Evolutionary conservation across 768 basidiomycete genomes (phyloP).

Genomic region (Gymnopilus dilepis): DNA sequence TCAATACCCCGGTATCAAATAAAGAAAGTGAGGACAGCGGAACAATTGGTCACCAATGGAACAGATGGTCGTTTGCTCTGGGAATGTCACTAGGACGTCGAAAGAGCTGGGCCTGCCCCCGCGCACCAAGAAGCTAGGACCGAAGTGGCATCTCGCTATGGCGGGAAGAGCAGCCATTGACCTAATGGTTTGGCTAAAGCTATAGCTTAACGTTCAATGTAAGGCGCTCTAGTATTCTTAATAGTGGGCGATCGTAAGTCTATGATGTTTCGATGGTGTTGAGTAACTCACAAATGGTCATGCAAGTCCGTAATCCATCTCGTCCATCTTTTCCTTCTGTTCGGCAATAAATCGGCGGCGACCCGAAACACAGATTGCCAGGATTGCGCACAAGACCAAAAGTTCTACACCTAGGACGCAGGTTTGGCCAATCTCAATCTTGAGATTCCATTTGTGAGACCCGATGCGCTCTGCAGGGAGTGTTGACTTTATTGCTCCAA

Average conservation of each 20-base stretch:
- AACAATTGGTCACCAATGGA: too few species aligned
- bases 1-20: background rate
- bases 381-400: constrained; percentile 18
- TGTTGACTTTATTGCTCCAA: constrained; percentile 27
- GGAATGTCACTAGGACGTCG: background rate
- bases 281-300: background rate
- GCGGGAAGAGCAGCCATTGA: background rate
- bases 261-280: too few species aligned
- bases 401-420: constrained; percentile 27
- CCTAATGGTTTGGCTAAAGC: background rate
- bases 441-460: constrained; percentile 34
- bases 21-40: too few species aligned
- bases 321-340: constrained; percentile 5
- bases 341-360: constrained; percentile 11
- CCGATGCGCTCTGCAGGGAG: constrained; percentile 29
- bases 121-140: background rate
- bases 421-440: constrained; percentile 33
- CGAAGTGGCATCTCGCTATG: background rate
- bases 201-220: background rate
- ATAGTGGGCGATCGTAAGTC: too few species aligned
- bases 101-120: background rate
- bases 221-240: too few species aligned
- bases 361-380: constrained; percentile 20
- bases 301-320: constrained; percentile 3
- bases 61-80: too few species aligned